Conservation (phyloP, 1,284 basidiomycete genomes). For the Austroboletus rostrupii region DNA sequence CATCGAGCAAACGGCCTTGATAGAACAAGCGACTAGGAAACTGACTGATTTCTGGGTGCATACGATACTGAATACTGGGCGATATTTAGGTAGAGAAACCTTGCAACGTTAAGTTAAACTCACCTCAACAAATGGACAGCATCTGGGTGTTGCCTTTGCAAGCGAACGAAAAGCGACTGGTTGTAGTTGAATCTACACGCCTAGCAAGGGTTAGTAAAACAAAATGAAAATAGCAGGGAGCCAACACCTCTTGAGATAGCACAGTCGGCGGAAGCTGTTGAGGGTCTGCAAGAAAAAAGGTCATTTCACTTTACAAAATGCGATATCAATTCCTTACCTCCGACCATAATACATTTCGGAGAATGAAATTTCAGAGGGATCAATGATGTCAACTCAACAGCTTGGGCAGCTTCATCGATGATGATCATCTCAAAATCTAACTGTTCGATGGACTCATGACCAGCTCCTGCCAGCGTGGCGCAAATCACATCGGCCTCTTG, state of each 20-base stretch:
- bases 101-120: conserved; percentile 12
- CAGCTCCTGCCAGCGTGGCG: conserved; percentile 88
- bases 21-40: conserved; percentile 94
- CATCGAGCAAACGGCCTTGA: conserved; percentile 76
- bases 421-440: conserved; percentile 95
- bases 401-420: conserved; percentile 98
- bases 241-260: conserved; percentile 70
- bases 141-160: conserved; percentile 76
- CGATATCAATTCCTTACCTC: conserved; percentile 49
- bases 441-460: conserved; percentile 81
- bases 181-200: conserved; percentile 83
- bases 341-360: conserved; percentile 89
- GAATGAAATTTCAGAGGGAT: conserved; percentile 93
- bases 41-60: conserved; percentile 94
- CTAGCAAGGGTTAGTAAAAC: conserved; percentile 31
- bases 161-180: conserved; percentile 90
- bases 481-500: conserved; percentile 92
- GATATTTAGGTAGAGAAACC: conserved; percentile 4
- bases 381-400: conserved; percentile 93
- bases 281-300: conserved; percentile 59
- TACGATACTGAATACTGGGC: conserved; percentile 93
- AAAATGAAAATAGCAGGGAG: background rate
- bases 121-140: conserved; percentile 90
- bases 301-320: background rate
- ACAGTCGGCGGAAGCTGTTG: conserved; percentile 97